Evolutionary conservation across 176 grass and related monocot genomes (phyloP).

Genomic region (maize (Zea mays)): Zm-B73-REFERENCE-NAM-5.0 NC_050099.1:167179001-167179500

Average conservation of each 20-base stretch:
- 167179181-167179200: not conserved
- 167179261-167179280: not conserved
- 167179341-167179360: not conserved
- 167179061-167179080: not conserved
- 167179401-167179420: no score
- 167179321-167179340: not conserved
- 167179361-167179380: not conserved
- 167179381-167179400: no score
- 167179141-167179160: not conserved
- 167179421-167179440: no score
- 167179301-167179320: no score
- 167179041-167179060: constrained; percentile 90
- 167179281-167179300: not conserved
- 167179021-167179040: constrained; percentile 76
- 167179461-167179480: no score
- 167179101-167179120: not conserved
- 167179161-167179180: not conserved
- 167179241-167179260: not conserved
- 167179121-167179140: not conserved
- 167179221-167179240: not conserved
- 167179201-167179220: not conserved
- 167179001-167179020: constrained; percentile 52
- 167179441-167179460: no score
- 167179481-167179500: no score
- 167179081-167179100: not conserved